Base-by-base conservation (phyloP, 106 monocot genomes). In the Dendrobium officinale region DNA sequence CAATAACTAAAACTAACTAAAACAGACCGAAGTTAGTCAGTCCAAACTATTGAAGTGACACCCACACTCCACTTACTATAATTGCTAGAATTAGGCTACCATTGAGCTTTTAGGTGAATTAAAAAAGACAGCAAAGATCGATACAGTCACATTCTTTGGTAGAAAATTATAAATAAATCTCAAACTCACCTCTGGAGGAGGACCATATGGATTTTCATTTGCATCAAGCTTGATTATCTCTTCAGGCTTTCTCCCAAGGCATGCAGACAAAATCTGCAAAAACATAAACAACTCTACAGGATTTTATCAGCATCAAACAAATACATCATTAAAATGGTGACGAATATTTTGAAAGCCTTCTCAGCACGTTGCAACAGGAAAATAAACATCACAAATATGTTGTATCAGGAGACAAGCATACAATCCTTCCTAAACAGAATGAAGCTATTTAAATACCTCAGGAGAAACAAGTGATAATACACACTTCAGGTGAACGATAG, bases 171-270 rank as follows among this genome's bases (percentile, higher is more conserved):
- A 27, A 27, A 55, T 49, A 73, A 58, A 49, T 7, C 42, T 49
- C 17, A 80, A 37, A 85, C 88, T 86, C 79, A 82, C 99, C 95
- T 99, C 95, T 26, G 99, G 99, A 80, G 99, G 99, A 74, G 99
- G 99, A 43, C 99, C 99, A 84, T 99, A 99, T 79, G 99, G 99
- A 77, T 99, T 99, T 80, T 99, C 99, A 93, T 99, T 99, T 55
- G 99, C 99, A 86, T 99, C 99, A 56, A 99, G 90, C 80, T 99
- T 99, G 79, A 99, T 84, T 33, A 99, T 99, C 42, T 99, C 91
- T 82, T 95, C 95, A 13, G 95, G 91, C 61, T 93, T 95, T 47
- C 99, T 91, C 72, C 99, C 95, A 80, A 99, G 86, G 8, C 88
- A 86, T 24, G 91, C 83, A 37, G 98, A 98, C 56, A 98, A 80